Conservation (phyloP, 768 basidiomycete species). For the Mycena vitilis region DNA sequence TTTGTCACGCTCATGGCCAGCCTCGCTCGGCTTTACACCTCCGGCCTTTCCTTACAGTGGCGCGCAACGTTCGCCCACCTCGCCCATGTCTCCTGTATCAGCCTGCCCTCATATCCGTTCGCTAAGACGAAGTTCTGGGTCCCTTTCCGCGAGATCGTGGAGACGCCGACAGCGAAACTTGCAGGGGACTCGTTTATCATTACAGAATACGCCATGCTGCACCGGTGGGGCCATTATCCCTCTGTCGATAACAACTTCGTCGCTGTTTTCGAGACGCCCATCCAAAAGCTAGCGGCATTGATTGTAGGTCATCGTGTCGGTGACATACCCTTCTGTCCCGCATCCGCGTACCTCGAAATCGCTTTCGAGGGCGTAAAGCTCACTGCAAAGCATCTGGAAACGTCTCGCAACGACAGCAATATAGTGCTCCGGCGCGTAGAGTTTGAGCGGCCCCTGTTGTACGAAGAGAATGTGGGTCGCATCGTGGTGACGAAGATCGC, state of each 20-base stretch:
- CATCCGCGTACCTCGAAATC: conserved; percentile 73
- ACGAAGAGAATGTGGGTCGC: conserved; percentile 45
- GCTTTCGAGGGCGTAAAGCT: conserved; percentile 59
- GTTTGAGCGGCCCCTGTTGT: conserved; percentile 68
- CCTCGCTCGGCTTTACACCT: conserved; percentile 62
- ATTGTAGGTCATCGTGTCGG: conserved; percentile 72
- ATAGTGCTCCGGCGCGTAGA: conserved; percentile 55
- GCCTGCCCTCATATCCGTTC: conserved; percentile 76
- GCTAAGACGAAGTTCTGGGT: conserved; percentile 68
- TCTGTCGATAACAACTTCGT: conserved; percentile 46
- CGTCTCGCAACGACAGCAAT: conserved; percentile 44
- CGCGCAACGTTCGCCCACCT: conserved; percentile 63
- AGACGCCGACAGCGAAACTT: background rate
- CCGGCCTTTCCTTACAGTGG: conserved; percentile 61
- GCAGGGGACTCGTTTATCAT: background rate
- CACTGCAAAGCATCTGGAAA: conserved; percentile 45
- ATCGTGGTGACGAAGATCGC: conserved; percentile 54
- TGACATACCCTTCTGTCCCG: conserved; percentile 69
- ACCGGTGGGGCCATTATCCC: conserved; percentile 57
- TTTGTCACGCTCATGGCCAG: conserved; percentile 59
- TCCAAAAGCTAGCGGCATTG: conserved; percentile 52
- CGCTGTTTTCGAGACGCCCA: conserved; percentile 67
- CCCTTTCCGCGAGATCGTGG: conserved; percentile 49
- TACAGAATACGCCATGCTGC: conserved; percentile 50
- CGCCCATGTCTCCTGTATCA: conserved; percentile 53